Evolutionary conservation across 1,139 yeast species (phyloP).

Genomic region (Citeromyces siamensis): DNA sequence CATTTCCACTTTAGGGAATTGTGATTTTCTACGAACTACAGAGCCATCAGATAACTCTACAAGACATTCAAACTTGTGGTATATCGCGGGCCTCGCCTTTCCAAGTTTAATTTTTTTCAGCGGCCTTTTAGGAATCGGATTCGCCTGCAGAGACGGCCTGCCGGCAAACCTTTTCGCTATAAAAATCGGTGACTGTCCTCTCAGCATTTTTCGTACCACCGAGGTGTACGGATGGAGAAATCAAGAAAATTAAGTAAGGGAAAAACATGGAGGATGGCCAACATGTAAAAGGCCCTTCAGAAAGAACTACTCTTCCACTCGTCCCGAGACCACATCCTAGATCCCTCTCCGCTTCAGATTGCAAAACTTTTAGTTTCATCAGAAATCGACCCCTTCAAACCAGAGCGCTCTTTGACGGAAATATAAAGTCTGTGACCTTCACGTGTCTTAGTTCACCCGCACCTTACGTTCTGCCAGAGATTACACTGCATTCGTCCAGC

Average conservation of each 20-base stretch:
- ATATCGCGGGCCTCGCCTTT: slow-evolving; percentile 85
- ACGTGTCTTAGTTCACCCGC: too few relatives aligned
- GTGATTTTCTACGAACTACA: slow-evolving; percentile 71
- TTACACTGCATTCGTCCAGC: too few relatives aligned
- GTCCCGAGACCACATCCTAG: too few relatives aligned
- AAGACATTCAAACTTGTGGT: slow-evolving; percentile 75
- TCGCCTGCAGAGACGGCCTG: slow-evolving; percentile 24
- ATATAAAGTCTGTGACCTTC: too few relatives aligned
- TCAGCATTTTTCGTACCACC: slow-evolving; percentile 3
- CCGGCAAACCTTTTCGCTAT: slow-evolving; percentile 10
- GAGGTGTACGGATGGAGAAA: too few relatives aligned
- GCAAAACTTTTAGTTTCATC: not conserved
- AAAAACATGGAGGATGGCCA: not conserved
- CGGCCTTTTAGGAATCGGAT: slow-evolving; percentile 37
- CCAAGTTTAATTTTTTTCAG: slow-evolving; percentile 51
- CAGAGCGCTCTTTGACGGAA: too few relatives aligned
- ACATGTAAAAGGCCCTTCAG: too few relatives aligned
- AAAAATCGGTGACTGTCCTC: not conserved
- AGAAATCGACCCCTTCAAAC: too few relatives aligned
- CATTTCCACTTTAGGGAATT: slow-evolving; percentile 79
- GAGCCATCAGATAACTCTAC: slow-evolving; percentile 93
- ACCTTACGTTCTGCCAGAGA: too few relatives aligned
- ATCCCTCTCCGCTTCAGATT: too few relatives aligned
- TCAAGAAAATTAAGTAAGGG: not conserved
- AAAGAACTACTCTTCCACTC: too few relatives aligned